Evolutionary conservation across 176 grass and related monocot species (phyloP).

Genomic region (Avena eriantha): DNA sequence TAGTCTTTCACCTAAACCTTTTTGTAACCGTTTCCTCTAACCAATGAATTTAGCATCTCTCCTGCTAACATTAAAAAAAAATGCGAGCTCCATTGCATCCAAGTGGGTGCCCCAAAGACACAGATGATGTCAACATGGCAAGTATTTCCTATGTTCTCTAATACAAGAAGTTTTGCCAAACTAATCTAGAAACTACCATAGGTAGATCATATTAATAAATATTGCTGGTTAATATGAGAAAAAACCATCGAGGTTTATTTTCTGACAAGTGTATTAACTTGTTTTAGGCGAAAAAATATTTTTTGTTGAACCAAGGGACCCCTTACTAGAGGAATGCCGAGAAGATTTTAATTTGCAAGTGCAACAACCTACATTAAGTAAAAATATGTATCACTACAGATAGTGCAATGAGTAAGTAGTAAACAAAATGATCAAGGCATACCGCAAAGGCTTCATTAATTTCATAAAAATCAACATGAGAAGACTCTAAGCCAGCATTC

Average conservation of each 20-base stretch:
- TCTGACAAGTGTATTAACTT: constrained; percentile 1
- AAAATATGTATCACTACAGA: constrained; percentile 18
- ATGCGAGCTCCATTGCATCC: constrained; percentile 89
- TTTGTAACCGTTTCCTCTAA: too few species aligned
- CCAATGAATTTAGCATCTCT: too few species aligned
- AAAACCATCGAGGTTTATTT: background rate
- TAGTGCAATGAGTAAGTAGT: background rate
- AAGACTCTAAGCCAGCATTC: constrained; percentile 74
- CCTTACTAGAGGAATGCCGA: constrained; percentile 78
- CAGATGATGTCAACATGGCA: constrained; percentile 12
- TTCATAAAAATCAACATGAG: constrained; percentile 93
- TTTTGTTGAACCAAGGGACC: background rate
- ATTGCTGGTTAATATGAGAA: background rate
- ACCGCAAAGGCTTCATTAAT: constrained; percentile 97
- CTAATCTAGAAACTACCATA: background rate
- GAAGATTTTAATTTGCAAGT: constrained; percentile 93
- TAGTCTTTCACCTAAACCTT: too few species aligned
- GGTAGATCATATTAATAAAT: background rate
- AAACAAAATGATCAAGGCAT: constrained; percentile 18
- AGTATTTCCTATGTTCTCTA: too few species aligned
- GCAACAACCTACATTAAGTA: constrained; percentile 72
- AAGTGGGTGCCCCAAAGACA: constrained; percentile 77
- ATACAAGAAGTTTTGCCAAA: too few species aligned
- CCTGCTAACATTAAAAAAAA: too few species aligned
- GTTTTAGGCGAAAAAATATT: background rate